Evolutionary conservation across 106 monocot species (phyloP).

Genomic region (Alisma plantagoaquatica): DNA sequence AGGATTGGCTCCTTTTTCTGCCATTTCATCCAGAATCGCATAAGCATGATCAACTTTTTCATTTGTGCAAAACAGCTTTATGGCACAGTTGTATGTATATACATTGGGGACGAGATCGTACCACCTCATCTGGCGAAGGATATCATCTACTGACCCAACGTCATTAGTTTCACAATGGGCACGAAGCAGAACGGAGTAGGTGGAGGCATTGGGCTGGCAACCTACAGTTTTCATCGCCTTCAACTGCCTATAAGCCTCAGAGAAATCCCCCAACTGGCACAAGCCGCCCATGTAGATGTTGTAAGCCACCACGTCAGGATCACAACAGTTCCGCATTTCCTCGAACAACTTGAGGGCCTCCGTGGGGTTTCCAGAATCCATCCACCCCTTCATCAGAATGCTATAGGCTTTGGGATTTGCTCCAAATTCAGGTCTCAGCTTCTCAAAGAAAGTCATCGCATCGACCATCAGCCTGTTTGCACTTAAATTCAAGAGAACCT

Average conservation of each 20-base stretch:
- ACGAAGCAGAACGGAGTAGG: conserved; percentile 45
- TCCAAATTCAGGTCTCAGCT: conserved; percentile 13
- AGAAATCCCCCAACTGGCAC: conserved; percentile 37
- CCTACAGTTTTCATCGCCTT: conserved; percentile 34
- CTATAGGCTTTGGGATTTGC: conserved; percentile 38
- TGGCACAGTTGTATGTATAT: conserved; percentile 60
- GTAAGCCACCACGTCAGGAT: conserved; percentile 35
- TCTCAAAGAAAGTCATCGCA: conserved; percentile 33
- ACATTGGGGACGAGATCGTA: conserved; percentile 42
- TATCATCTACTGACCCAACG: conserved; percentile 17
- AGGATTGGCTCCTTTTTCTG: conserved; percentile 32
- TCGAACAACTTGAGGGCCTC: conserved; percentile 47
- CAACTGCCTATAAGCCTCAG: conserved; percentile 25
- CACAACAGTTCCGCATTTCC: conserved; percentile 50
- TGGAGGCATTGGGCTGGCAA: conserved; percentile 44
- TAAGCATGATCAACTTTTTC: conserved; percentile 53
- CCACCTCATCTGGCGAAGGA: conserved; percentile 37
- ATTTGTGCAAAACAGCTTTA: conserved; percentile 48
- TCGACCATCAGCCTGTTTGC: conserved; percentile 29
- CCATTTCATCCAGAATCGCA: conserved; percentile 65
- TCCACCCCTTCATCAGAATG: conserved; percentile 61
- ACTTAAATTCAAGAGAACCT: conserved; percentile 47
- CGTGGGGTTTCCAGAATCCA: conserved; percentile 4
- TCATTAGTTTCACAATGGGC: conserved; percentile 51
- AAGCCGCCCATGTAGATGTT: conserved; percentile 47